Conservation (phyloP, 805 yeast species). For the Kurtzmaniella cleridarum region DNA sequence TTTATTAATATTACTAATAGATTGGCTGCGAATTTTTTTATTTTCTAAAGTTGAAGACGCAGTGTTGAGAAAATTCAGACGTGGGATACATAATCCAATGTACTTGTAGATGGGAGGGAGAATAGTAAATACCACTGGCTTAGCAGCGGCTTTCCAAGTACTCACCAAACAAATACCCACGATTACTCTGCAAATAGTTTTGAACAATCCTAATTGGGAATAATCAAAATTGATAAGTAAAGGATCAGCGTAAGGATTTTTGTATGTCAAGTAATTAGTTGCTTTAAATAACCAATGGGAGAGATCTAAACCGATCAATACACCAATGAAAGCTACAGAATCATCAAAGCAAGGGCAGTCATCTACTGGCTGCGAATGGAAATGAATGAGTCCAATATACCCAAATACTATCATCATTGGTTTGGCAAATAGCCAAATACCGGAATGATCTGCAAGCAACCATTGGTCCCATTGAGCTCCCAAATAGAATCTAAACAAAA, state of each 20-base stretch:
- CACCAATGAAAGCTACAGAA: conserved; percentile 89
- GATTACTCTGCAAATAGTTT: conserved; percentile 42
- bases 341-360: conserved; percentile 97
- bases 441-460: conserved; percentile 24
- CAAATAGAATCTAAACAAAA: conserved; percentile 38
- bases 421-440: conserved; percentile 21
- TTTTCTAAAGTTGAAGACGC: conserved; percentile 29
- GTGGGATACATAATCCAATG: conserved; percentile 33
- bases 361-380: conserved; percentile 82
- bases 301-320: conserved; percentile 69
- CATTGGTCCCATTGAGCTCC: conserved; percentile 44
- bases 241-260: conserved; percentile 18
- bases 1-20: conserved; percentile 30
- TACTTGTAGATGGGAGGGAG: conserved; percentile 55
- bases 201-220: conserved; percentile 36
- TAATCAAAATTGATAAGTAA: conserved; percentile 38
- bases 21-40: conserved; percentile 32
- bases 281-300: conserved; percentile 46
- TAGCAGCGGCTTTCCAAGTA: conserved; percentile 70
- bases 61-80: conserved; percentile 32
- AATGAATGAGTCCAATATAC: conserved; percentile 49
- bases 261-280: conserved; percentile 20
- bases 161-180: conserved; percentile 62
- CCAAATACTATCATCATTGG: conserved; percentile 32
- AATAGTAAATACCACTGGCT: conserved; percentile 54